phyloP scores from a whole-genome alignment of 257 asterid species.

The Echium plantagineum region DNA sequence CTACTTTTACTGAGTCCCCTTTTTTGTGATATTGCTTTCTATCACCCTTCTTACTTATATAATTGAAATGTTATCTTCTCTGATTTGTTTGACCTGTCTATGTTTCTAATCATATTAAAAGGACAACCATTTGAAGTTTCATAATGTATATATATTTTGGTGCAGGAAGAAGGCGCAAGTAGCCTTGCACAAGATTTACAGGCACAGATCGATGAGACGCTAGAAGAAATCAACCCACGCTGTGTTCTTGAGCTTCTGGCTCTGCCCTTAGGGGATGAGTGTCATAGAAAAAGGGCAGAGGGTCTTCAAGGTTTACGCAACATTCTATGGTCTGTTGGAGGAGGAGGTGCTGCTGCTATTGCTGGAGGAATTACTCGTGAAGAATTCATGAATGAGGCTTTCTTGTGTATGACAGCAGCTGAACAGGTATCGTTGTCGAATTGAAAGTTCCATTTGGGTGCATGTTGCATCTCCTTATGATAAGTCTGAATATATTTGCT shows the following conservation, averaged over 20 bases:
- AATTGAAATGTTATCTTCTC: background rate
- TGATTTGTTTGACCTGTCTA: background rate
- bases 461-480: background rate
- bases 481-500: no score
- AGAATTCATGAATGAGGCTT: conserved; percentile 92
- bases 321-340: conserved; percentile 96
- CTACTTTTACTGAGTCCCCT: background rate
- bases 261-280: conserved; percentile 69
- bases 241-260: conserved; percentile 77
- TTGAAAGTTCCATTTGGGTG: background rate
- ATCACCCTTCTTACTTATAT: no score
- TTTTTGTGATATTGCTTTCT: background rate
- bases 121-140: background rate
- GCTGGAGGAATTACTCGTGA: conserved; percentile 93
- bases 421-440: conserved; percentile 57
- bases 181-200: conserved; percentile 85
- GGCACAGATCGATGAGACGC: conserved; percentile 89
- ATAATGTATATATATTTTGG: background rate
- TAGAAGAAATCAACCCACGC: conserved; percentile 82
- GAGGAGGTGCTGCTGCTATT: conserved; percentile 95
- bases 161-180: conserved; percentile 95
- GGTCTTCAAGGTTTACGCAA: conserved; percentile 95
- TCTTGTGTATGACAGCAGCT: conserved; percentile 78
- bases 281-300: conserved; percentile 56
- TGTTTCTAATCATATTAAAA: background rate